Percentiles rank a stretch among this genome's conserved stretches.
Conservation (phyloP, 306 rosid genomes). For the Gynostemma pentaphyllum region DNA sequence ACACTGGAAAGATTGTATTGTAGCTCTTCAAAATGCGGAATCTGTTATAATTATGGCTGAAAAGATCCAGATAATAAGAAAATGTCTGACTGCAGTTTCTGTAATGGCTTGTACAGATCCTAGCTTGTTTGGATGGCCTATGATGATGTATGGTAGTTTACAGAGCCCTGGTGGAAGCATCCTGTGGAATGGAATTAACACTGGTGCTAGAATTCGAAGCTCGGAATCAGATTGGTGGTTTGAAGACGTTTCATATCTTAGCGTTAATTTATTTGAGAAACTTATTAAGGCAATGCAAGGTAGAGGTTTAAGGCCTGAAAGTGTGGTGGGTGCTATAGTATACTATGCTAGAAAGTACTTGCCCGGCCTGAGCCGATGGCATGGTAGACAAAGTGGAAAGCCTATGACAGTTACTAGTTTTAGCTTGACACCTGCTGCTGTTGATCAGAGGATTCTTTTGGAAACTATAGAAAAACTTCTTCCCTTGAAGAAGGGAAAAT, state of each 20-base stretch:
- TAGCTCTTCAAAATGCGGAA: constrained; percentile 81
- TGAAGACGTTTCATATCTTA: constrained; percentile 83
- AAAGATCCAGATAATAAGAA: constrained; percentile 49
- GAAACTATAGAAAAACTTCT: constrained; percentile 77
- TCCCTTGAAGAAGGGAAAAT: constrained; percentile 71
- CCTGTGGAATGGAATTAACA: constrained; percentile 92
- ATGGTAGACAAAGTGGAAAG: constrained; percentile 48
- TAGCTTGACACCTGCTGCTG: constrained; percentile 59
- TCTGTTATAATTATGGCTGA: constrained; percentile 49
- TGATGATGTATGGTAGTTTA: constrained; percentile 98
- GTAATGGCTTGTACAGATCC: constrained; percentile 96
- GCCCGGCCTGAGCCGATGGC: constrained; percentile 92
- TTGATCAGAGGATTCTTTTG: constrained; percentile 62
- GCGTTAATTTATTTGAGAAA: constrained; percentile 61
- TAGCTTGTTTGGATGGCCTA: constrained; percentile 97
- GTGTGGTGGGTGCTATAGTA: constrained; percentile 67
- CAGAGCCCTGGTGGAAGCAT: constrained; percentile 99
- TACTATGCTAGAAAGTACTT: constrained; percentile 76
- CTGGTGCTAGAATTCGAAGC: constrained; percentile 81
- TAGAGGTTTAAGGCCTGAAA: constrained; percentile 77
- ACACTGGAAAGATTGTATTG: constrained; percentile 89
- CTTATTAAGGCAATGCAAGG: constrained; percentile 76
- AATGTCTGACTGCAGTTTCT: constrained; percentile 67
- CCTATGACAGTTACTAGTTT: constrained; percentile 64
- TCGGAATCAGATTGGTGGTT: constrained; percentile 99